Evolutionary conservation across 306 rosid genomes (phyloP).

Genomic region (Lagenaria siceraria): DNA sequence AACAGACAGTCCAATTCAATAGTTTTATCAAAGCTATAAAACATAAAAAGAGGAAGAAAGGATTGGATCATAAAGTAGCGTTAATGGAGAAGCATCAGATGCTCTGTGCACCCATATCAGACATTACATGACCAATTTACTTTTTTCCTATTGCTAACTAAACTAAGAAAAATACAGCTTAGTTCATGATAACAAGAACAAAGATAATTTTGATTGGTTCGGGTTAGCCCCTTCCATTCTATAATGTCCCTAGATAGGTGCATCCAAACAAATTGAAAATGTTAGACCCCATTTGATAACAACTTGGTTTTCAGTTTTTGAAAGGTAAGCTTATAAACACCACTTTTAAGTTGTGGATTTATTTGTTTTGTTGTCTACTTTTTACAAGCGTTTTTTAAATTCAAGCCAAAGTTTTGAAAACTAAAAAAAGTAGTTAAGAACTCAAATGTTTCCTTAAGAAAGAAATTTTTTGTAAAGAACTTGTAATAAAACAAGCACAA

Average conservation of each 20-base stretch:
- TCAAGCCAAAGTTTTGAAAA: background rate
- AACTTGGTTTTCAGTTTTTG: too few species aligned
- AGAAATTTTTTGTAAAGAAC: background rate
- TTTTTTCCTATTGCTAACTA: background rate
- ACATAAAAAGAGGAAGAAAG: background rate
- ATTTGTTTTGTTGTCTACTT: too few species aligned
- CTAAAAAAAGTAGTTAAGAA: too few species aligned
- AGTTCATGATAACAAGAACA: background rate
- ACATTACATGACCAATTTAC: background rate
- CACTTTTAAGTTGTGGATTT: too few species aligned
- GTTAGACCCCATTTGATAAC: background rate
- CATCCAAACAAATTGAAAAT: background rate
- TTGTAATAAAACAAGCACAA: background rate
- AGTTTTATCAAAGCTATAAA: background rate
- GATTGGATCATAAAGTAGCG: background rate
- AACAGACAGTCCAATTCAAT: background rate
- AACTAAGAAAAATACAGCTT: background rate
- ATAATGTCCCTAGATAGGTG: background rate
- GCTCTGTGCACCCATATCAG: background rate
- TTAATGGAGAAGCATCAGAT: background rate
- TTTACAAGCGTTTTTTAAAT: too few species aligned
- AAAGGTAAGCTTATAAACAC: too few species aligned
- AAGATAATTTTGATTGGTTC: background rate
- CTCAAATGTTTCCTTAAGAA: background rate
- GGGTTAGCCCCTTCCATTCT: background rate